A percentile compares a stretch with the other conserved stretches of the same genome.
Conservation (phyloP, 2,329 filamentous ascomycete species). For the Thelonectria discophora region DNA sequence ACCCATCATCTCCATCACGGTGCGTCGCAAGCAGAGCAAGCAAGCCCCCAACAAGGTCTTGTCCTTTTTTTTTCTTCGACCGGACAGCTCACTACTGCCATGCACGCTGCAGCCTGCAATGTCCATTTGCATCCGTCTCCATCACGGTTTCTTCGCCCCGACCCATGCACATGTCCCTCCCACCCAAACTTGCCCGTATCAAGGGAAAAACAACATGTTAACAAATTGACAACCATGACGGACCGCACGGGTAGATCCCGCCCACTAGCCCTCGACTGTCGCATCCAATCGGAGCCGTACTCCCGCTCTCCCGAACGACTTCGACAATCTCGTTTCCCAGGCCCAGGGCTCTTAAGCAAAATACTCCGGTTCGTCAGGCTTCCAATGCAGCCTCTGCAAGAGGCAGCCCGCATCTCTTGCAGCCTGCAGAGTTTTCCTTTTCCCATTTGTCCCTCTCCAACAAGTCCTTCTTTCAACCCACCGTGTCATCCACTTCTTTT, state of each 20-base stretch:
- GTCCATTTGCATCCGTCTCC: neutral
- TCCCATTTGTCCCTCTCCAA: neutral
- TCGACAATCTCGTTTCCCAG: slow-evolving; percentile 6
- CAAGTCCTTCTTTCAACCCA: neutral
- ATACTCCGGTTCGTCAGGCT: slow-evolving; percentile 20
- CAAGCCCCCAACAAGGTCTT: neutral
- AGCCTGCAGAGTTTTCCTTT: neutral
- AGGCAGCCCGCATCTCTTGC: slow-evolving; percentile 6
- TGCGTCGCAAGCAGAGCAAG: slow-evolving; percentile 17
- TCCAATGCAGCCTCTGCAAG: neutral
- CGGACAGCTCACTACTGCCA: neutral
- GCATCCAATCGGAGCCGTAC: slow-evolving; percentile 23
- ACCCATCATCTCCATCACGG: neutral
- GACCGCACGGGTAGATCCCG: slow-evolving; percentile 28
- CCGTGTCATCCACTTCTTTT: neutral
- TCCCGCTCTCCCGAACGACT: slow-evolving; percentile 12
- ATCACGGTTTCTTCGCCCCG: no score
- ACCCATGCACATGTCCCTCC: no score
- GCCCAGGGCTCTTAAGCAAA: slow-evolving; percentile 2
- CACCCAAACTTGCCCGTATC: no score
- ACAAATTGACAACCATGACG: neutral
- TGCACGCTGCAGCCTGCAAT: neutral
- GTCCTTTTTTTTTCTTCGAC: neutral
- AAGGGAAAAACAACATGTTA: no score
- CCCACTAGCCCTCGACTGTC: slow-evolving; percentile 1